Base-by-base conservation (phyloP, 352 stramenopile species). In the Globisporangium perplexum region DNA sequence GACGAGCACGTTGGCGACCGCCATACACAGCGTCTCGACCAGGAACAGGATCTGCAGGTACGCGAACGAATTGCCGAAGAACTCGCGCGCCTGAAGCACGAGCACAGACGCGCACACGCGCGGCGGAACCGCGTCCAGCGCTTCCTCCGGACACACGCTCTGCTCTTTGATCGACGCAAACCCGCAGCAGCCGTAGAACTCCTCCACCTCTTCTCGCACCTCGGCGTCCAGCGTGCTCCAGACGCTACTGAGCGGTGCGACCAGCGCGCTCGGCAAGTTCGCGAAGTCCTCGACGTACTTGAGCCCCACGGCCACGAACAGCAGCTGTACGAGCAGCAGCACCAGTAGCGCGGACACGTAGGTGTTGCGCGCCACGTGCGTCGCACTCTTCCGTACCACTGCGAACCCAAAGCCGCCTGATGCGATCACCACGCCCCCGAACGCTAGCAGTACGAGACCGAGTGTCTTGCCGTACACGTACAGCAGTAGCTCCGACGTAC, bases 161-260 rank as follows among this genome's bases (percentile, higher is more conserved):
- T 69, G 57, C 4, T 85, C 72, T 6, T 42, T 55, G 26, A 77
- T 57, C 1, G 68, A 49, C 4, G 59, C 26, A 39, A 86, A 86
- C 1, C 75, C 75, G 57, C 75, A 86, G 43, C 75, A 86, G 22
- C 72, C 75, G 50, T 79, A 75, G 7, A 57, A 66, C 6, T 18
- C 50, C 35, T 80, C 63, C 0, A 86, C 47, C n/a, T 75, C 65
- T 0, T 53, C 57, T 24, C 69, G 69, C 1, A 61, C 41, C 1
- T 47, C 46, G 0, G 23, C 31, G 24, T 39, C 55, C 8, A 86
- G 45, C 1, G 51, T 41, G 14, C 57, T 46, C 75, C 75, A 86
- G n/a, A 54, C 39, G 2, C 50, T 53, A 5, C 53, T 46, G 4
- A 84, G 54, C 12, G 50, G 61, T 0, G 55, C 54, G 7, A 62